These are phyloP conservation scores for Dendrobium catenatum DNA, from an alignment of 106 monocot species.

Conservation along the genomic window DNA sequence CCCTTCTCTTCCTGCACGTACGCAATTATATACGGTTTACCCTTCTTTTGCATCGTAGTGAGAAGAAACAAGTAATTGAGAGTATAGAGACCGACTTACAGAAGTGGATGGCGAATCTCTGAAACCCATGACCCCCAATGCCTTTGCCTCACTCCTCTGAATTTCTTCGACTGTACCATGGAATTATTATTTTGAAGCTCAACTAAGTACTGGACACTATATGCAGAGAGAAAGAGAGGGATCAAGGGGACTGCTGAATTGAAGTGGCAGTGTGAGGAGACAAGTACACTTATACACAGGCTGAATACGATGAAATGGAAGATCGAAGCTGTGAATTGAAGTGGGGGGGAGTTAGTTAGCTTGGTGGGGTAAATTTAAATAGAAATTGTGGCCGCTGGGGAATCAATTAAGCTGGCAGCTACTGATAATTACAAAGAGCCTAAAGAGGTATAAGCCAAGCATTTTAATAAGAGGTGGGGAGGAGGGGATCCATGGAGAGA, in stretches of 20 bases:
- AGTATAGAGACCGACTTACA: conserved; percentile 26
- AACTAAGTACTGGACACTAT: not conserved
- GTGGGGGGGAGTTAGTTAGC: not conserved
- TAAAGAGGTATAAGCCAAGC: not conserved
- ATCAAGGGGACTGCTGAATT: not conserved
- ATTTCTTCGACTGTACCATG: conserved; percentile 97
- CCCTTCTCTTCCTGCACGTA: conserved; percentile 52
- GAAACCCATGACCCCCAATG: conserved; percentile 99
- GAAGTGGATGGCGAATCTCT: conserved; percentile 91
- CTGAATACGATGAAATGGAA: not conserved
- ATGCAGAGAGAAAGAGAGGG: not conserved
- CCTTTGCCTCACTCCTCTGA: conserved; percentile 92
- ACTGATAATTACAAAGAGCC: not conserved
- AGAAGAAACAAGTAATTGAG: not conserved
- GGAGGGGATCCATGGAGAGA: not conserved
- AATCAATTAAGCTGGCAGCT: not conserved
- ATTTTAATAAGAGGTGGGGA: not conserved
- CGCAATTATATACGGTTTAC: not conserved
- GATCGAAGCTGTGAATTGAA: not conserved
- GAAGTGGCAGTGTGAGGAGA: not conserved
- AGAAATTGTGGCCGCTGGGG: not conserved
- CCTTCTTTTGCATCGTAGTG: not conserved
- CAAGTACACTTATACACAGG: not conserved
- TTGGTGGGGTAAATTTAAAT: not conserved
- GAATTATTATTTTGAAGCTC: not conserved